phyloP scores from a whole-genome alignment of 139 green algal species.

The Closterium sp. region DNA sequence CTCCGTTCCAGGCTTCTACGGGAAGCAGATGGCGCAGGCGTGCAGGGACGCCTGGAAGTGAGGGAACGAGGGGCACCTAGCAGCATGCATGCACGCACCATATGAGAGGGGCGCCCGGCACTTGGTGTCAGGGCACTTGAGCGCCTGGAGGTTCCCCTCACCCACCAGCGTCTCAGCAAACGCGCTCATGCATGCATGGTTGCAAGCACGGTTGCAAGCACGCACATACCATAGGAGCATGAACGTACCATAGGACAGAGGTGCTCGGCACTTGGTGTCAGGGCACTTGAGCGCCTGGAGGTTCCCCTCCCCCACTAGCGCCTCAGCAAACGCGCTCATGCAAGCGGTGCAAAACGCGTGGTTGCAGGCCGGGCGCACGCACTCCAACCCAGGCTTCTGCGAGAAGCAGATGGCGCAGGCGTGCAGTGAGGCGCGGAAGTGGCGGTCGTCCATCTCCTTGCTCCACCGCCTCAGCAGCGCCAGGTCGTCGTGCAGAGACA shows the following conservation, averaged over 20 bases:
- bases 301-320: conserved; percentile 64
- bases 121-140: conserved; percentile 16
- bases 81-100: too few relatives aligned
- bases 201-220: too few relatives aligned
- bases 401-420: conserved; percentile 46
- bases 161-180: too few relatives aligned
- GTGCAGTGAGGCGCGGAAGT: conserved; percentile 15
- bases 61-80: too few relatives aligned
- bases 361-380: conserved; percentile 54
- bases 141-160: not conserved
- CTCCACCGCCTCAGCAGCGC: conserved; percentile 13
- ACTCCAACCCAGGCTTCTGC: conserved; percentile 25
- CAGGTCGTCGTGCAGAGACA: conserved; percentile 25
- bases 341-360: conserved; percentile 77
- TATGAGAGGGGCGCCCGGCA: not conserved
- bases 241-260: conserved; percentile 55
- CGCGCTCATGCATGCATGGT: too few relatives aligned
- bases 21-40: conserved; percentile 46
- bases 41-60: too few relatives aligned
- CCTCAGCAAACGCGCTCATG: conserved; percentile 53
- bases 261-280: conserved; percentile 60
- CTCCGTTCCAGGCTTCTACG: conserved; percentile 18
- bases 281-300: conserved; percentile 71
- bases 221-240: too few relatives aligned
- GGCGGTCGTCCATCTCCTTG: not conserved